Conservation (phyloP, 2,329 filamentous ascomycete genomes). For the Sporothrix phasma region DNA sequence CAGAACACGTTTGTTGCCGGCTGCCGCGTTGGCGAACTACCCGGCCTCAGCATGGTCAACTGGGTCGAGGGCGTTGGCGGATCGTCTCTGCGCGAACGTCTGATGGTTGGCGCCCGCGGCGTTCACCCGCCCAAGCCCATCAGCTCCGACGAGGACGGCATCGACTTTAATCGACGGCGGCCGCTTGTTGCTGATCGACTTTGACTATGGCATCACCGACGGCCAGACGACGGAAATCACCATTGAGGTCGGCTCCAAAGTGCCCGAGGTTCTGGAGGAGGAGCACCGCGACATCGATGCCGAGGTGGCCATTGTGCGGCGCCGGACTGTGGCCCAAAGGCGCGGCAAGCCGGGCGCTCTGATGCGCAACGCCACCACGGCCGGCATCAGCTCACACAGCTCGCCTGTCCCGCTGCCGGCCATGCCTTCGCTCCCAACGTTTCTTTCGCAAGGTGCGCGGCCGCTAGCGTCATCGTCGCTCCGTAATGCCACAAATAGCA, state of each 20-base stretch:
- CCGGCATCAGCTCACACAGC: conserved; percentile 18
- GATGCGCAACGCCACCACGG: conserved; percentile 40
- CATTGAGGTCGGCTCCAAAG: conserved; percentile 63
- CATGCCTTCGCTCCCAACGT: not conserved
- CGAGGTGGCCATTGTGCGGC: conserved; percentile 68
- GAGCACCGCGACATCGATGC: conserved; percentile 64
- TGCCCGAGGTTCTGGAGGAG: conserved; percentile 62
- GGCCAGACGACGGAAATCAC: conserved; percentile 49
- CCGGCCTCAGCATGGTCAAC: conserved; percentile 57
- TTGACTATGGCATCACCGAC: conserved; percentile 51
- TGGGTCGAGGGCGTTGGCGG: conserved; percentile 54
- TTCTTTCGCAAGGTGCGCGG: not conserved
- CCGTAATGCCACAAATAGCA: not conserved
- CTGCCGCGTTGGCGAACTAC: conserved; percentile 52
- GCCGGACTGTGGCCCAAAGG: conserved; percentile 59
- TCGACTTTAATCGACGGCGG: conserved; percentile 72
- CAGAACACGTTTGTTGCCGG: conserved; percentile 64
- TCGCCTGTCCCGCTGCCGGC: no score
- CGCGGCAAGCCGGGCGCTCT: conserved; percentile 39
- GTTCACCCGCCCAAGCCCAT: conserved; percentile 48
- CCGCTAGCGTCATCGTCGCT: not conserved
- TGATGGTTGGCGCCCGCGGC: conserved; percentile 65
- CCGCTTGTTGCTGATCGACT: conserved; percentile 62
- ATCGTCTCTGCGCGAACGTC: conserved; percentile 40
- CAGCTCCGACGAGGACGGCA: conserved; percentile 55